phyloP scores from a whole-genome alignment of 2,329 filamentous ascomycete species.

The Fusarium sp. region DNA sequence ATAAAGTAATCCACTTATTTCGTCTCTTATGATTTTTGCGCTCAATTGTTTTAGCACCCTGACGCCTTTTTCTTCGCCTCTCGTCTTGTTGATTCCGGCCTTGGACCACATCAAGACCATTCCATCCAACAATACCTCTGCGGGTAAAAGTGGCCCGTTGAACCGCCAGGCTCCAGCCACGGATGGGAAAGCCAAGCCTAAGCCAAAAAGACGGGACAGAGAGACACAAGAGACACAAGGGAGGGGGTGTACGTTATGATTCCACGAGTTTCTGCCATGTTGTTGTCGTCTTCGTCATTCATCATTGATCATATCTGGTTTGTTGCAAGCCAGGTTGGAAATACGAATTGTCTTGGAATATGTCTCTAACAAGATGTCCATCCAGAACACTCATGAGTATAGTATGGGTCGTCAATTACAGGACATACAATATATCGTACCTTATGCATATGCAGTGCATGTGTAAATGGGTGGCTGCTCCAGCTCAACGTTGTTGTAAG shows the following conservation, averaged over 20 bases:
- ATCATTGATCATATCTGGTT: background rate
- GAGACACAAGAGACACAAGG: conserved; percentile 11
- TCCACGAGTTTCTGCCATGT: conserved; percentile 38
- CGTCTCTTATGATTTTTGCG: too few relatives aligned
- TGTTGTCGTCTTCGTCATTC: conserved; percentile 28
- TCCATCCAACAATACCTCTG: conserved; percentile 21
- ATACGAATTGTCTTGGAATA: background rate
- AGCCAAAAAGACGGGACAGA: conserved; percentile 11
- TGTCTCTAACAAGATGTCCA: background rate
- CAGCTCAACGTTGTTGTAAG: conserved; percentile 25
- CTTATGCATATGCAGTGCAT: conserved; percentile 26
- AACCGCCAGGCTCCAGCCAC: background rate
- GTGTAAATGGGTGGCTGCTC: conserved; percentile 17
- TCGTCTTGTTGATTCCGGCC: conserved; percentile 16
- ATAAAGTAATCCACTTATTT: too few relatives aligned
- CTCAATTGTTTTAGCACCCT: too few relatives aligned
- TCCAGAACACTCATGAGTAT: background rate
- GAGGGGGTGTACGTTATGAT: conserved; percentile 28
- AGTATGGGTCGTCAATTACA: background rate
- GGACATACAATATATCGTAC: conserved; percentile 14
- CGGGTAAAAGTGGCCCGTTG: conserved; percentile 46
- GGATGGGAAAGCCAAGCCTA: background rate
- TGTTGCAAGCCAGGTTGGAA: background rate
- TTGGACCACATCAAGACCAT: conserved; percentile 34
- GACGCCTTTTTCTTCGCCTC: conserved; percentile 11